Percentiles rank a stretch among this genome's conserved stretches.
phyloP scores from a whole-genome alignment of 202 grass and related monocot species.

The Alloteropsis angusta region DNA sequence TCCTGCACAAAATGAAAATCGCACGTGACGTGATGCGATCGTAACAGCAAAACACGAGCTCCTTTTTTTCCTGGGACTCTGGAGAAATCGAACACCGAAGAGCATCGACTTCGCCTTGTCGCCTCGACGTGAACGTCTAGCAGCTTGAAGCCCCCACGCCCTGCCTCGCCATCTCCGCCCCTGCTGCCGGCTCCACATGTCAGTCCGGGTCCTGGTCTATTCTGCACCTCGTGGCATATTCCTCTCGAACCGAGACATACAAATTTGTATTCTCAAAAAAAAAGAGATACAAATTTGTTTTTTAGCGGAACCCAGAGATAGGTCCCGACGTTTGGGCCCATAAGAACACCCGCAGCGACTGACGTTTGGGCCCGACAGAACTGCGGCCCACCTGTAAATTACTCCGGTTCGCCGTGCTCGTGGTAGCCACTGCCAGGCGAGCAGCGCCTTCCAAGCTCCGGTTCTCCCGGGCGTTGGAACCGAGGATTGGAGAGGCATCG shows the following conservation, averaged over 20 bases:
- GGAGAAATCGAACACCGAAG: not conserved
- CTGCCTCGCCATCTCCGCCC: slow-evolving; percentile 24
- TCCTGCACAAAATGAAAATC: not conserved
- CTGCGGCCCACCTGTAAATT: not conserved
- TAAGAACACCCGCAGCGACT: not conserved
- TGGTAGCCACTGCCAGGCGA: not conserved
- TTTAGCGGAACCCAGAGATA: not conserved
- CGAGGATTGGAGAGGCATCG: slow-evolving; percentile 17
- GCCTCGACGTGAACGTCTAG: slow-evolving; percentile 1
- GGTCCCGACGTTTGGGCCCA: not conserved
- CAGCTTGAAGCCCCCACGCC: too few species aligned
- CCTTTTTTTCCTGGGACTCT: not conserved
- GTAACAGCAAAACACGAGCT: not conserved
- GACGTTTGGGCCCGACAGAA: not conserved
- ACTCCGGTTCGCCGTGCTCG: not conserved
- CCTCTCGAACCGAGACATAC: not conserved
- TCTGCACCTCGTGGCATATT: slow-evolving; percentile 1
- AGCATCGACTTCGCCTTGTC: not conserved
- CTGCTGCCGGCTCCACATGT: not conserved
- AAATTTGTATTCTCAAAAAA: too few species aligned
- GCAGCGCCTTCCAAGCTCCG: not conserved
- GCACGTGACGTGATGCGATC: not conserved
- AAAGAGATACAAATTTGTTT: not conserved
- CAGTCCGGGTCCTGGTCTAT: not conserved
- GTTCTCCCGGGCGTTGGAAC: slow-evolving; percentile 16